Evolutionary conservation across 495 filamentous ascomycete genomes (phyloP), one percentile per base, ranked within the genome.

Genomic region (Aspergillus homomorphus): DNA sequence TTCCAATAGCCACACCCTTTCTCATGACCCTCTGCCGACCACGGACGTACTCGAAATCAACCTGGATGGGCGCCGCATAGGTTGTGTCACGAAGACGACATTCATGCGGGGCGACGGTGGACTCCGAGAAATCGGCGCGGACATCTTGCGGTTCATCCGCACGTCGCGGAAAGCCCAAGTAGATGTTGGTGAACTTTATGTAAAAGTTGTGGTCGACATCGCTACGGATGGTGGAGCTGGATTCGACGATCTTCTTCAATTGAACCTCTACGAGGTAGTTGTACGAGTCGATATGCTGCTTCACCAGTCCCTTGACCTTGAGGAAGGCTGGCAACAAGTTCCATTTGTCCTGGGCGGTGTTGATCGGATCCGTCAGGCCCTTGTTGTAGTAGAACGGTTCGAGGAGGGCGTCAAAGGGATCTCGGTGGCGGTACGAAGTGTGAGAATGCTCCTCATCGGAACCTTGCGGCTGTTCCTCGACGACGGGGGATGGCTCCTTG

Each of bases 261-360:
- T 96, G 92, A 19, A 92, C 87, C 56, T 98, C 90, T 53, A 97
- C 86, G 64, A 99, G 96, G 72, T 89, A 96, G 74, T 99, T 96
- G 82, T 89, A 99, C 28, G 94, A 98, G 75, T 99, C 95, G 72
- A 98, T 93, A 72, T 99, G 94, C 72, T 96, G 92, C 73, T 96
- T 96, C 48, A 96, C 90, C 56, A 96, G 73, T 41, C 92, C 94
- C 72, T 99, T 99, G 65, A 96, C 92, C 69, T 96, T 96, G 50
- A 99, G 79, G 67, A 98, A 99, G 4, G 94, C 93, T 0, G 94
- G 95, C 18, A 99, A 77, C 22, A 99, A 77, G 68, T 97, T 97
- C 86, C 91, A 97, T 79, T 98, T 98, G 74, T 98, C 92, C 59
- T 80, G 81, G 3, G 88, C 92, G n/a, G 95, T 96, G 42, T 90